Conservation (phyloP, 2,329 filamentous ascomycete species). For the Cordyceps javanica region DNA sequence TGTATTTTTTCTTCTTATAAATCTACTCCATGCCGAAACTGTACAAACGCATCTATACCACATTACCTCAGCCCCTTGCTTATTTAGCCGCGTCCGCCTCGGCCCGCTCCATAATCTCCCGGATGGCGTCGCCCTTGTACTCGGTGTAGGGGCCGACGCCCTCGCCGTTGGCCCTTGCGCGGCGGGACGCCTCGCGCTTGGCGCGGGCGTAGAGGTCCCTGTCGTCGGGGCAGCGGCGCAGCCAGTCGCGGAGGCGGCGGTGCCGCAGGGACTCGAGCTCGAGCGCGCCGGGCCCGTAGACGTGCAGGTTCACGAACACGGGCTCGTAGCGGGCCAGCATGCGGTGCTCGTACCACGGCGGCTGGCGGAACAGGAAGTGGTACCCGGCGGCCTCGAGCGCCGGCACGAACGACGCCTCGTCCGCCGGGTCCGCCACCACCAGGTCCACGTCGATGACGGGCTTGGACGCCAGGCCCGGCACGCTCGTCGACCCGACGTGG, state of each 20-base stretch:
- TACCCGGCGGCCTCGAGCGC: constrained; percentile 34
- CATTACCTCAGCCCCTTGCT: not conserved
- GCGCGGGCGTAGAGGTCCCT: constrained; percentile 31
- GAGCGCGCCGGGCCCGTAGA: constrained; percentile 32
- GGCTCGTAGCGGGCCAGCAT: constrained; percentile 28
- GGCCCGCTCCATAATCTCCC: constrained; percentile 27
- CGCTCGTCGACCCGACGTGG: constrained; percentile 40
- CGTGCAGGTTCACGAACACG: constrained; percentile 34
- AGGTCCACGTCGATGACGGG: constrained; percentile 42
- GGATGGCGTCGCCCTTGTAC: constrained; percentile 33
- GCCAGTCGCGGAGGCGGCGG: constrained; percentile 37
- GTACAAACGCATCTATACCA: not conserved
- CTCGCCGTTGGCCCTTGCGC: constrained; percentile 24
- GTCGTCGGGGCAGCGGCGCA: constrained; percentile 30
- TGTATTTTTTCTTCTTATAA: too few relatives aligned
- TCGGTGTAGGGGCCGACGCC: constrained; percentile 31
- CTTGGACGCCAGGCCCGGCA: constrained; percentile 39
- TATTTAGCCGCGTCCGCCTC: constrained; percentile 11
- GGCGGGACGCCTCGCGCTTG: constrained; percentile 31
- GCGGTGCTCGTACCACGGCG: constrained; percentile 36
- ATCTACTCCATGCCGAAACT: not conserved
- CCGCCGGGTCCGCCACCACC: constrained; percentile 29
- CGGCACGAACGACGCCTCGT: constrained; percentile 32
- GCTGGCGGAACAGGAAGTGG: constrained; percentile 35
- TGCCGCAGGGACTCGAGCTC: constrained; percentile 35